phyloP scores from a whole-genome alignment of 1,139 yeast species.

The Sugiyamaella sp. region DNA sequence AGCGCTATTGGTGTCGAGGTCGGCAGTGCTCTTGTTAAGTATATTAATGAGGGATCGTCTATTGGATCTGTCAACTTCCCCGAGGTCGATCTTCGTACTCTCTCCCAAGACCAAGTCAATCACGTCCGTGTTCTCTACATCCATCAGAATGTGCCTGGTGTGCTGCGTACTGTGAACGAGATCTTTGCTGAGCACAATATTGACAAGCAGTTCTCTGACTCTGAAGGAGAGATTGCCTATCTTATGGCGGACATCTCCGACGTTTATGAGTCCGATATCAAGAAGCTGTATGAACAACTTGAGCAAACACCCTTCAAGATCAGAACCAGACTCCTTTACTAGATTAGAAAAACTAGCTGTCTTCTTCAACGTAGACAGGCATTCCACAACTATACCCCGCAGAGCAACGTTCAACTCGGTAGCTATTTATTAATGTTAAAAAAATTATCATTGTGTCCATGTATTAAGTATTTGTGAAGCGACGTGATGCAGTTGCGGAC shows the following conservation, averaged over 20 bases:
- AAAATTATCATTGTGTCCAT: neutral
- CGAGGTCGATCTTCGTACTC: constrained; percentile 88
- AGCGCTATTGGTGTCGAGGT: constrained; percentile 97
- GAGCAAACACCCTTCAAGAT: constrained; percentile 91
- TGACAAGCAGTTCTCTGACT: constrained; percentile 96
- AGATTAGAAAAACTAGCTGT: constrained; percentile 28
- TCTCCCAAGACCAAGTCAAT: constrained; percentile 84
- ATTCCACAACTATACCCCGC: neutral
- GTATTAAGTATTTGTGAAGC: too few species aligned
- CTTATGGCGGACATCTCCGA: constrained; percentile 97
- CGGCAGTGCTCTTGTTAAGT: constrained; percentile 79
- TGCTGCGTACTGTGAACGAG: constrained; percentile 93
- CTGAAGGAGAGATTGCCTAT: constrained; percentile 94
- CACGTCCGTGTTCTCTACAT: constrained; percentile 90
- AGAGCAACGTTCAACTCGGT: constrained; percentile 24
- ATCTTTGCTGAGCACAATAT: constrained; percentile 93
- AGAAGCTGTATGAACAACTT: constrained; percentile 79
- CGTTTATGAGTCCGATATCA: constrained; percentile 80
- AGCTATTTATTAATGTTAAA: constrained; percentile 21
- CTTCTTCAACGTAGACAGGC: constrained; percentile 19
- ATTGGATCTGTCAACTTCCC: constrained; percentile 98
- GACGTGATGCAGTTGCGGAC: too few species aligned
- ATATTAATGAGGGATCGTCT: constrained; percentile 96
- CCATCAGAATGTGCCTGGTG: constrained; percentile 99
- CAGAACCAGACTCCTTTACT: constrained; percentile 87